Conservation (phyloP, 2,329 filamentous ascomycete species). For the Claviceps sp. region DNA sequence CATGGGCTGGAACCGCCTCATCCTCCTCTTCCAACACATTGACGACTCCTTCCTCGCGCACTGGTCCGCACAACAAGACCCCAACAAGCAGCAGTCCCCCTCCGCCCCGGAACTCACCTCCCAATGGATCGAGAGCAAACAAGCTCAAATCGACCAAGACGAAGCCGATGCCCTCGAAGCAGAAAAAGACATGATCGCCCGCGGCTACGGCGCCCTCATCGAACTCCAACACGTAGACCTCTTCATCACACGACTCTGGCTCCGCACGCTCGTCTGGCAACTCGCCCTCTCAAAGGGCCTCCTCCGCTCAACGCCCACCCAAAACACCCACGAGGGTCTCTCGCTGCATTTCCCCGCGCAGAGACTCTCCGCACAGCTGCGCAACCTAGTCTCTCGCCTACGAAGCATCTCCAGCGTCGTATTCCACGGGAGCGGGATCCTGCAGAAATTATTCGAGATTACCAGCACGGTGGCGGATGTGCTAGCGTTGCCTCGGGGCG, state of each 20-base stretch:
- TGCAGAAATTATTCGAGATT: slow-evolving; percentile 47
- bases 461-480: slow-evolving; percentile 47
- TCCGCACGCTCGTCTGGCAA: slow-evolving; percentile 29
- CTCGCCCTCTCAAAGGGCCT: slow-evolving; percentile 26
- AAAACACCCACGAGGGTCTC: slow-evolving; percentile 22
- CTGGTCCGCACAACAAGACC: slow-evolving; percentile 21
- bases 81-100: slow-evolving; percentile 1
- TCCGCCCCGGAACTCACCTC: slow-evolving; percentile 16
- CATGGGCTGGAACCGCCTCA: slow-evolving; percentile 24
- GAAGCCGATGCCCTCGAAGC: slow-evolving; percentile 19
- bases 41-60: slow-evolving; percentile 24
- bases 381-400: slow-evolving; percentile 22
- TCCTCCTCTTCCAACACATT: slow-evolving; percentile 24
- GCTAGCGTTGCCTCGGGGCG: slow-evolving; percentile 34
- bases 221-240: slow-evolving; percentile 28
- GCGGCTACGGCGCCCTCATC: slow-evolving; percentile 16
- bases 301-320: slow-evolving; percentile 20
- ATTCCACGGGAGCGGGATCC: slow-evolving; percentile 41
- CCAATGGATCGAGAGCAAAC: slow-evolving; percentile 27
- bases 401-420: slow-evolving; percentile 30
- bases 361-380: slow-evolving; percentile 25
- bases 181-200: slow-evolving; percentile 13
- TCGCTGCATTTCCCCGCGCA: slow-evolving; percentile 26
- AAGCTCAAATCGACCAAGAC: slow-evolving; percentile 25
- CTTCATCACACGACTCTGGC: slow-evolving; percentile 27